phyloP scores from a whole-genome alignment of 352 stramenopile genomes.

The Globisporangium radiosum region DNA sequence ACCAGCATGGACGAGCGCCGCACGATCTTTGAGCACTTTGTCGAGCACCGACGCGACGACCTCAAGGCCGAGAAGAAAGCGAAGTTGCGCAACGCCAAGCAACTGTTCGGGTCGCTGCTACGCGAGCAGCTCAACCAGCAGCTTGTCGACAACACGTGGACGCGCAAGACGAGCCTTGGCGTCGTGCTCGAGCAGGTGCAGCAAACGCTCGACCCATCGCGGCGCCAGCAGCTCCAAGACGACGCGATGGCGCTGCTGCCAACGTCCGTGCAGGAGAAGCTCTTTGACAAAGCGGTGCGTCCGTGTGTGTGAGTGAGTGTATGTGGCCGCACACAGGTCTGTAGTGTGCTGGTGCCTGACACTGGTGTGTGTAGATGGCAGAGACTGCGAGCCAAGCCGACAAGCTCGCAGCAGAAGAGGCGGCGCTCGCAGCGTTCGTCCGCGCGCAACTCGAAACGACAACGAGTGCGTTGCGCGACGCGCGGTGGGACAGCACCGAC shows the following conservation, averaged over 20 bases:
- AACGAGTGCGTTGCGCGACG: conserved; percentile 7
- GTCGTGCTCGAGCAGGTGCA: conserved; percentile 39
- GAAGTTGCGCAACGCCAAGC: conserved; percentile 60
- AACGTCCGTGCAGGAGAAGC: conserved; percentile 43
- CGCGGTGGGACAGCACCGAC: conserved; percentile 6
- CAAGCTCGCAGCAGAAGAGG: conserved; percentile 13
- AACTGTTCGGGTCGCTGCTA: conserved; percentile 37
- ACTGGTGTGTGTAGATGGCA: conserved; percentile 12
- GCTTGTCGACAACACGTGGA: conserved; percentile 26
- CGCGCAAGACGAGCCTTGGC: conserved; percentile 38
- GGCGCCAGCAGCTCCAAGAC: conserved; percentile 32
- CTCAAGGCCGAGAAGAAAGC: conserved; percentile 71
- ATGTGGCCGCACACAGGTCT: not conserved
- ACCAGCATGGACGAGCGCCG: conserved; percentile 71
- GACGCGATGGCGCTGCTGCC: conserved; percentile 30
- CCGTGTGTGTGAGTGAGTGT: not conserved
- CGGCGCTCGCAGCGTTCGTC: conserved; percentile 25
- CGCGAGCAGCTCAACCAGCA: conserved; percentile 32
- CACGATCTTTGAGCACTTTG: conserved; percentile 76
- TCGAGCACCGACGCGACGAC: conserved; percentile 64
- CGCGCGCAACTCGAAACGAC: conserved; percentile 19
- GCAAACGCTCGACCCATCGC: conserved; percentile 16
- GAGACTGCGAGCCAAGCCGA: conserved; percentile 21
- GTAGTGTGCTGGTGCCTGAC: not conserved
- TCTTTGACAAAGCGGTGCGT: conserved; percentile 36